Conservation (phyloP, 1,284 basidiomycete genomes). For the Tetrapyrgos nigripes region DNA sequence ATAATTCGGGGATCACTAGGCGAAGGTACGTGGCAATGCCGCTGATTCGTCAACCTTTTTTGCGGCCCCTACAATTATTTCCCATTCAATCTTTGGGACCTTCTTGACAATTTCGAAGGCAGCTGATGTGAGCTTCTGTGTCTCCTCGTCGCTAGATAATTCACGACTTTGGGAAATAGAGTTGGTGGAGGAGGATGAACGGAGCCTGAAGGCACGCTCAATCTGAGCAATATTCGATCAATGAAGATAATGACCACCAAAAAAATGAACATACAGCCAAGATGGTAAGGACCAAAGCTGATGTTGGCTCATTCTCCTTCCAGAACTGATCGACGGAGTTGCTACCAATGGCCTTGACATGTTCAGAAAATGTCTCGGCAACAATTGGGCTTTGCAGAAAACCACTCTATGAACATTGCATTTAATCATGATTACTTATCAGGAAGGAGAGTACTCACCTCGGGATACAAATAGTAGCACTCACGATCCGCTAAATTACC, state of each 20-base stretch:
- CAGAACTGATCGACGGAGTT: not conserved
- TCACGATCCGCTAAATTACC: not conserved
- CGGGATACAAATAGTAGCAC: not conserved
- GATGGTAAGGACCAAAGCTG: not conserved
- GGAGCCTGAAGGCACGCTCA: not conserved
- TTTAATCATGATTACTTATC: too few relatives aligned
- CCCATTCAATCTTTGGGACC: not conserved
- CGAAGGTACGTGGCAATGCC: too few relatives aligned
- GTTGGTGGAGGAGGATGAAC: not conserved
- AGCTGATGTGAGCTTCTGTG: not conserved
- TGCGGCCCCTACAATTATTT: not conserved
- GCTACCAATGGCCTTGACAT: not conserved
- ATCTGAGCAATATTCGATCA: not conserved
- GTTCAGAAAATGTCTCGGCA: not conserved
- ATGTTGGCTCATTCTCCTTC: not conserved
- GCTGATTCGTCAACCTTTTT: too few relatives aligned
- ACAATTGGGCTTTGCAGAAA: not conserved
- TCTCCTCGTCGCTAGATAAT: not conserved
- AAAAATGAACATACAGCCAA: not conserved
- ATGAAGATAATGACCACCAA: not conserved
- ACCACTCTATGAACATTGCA: not conserved
- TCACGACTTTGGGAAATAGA: not conserved
- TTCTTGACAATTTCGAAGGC: not conserved
- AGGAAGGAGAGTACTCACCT: not conserved
- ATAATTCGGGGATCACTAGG: too few relatives aligned